Conservation (phyloP, 192 early-diverging fungal genomes). For the Backusella morwellensis region DNA sequence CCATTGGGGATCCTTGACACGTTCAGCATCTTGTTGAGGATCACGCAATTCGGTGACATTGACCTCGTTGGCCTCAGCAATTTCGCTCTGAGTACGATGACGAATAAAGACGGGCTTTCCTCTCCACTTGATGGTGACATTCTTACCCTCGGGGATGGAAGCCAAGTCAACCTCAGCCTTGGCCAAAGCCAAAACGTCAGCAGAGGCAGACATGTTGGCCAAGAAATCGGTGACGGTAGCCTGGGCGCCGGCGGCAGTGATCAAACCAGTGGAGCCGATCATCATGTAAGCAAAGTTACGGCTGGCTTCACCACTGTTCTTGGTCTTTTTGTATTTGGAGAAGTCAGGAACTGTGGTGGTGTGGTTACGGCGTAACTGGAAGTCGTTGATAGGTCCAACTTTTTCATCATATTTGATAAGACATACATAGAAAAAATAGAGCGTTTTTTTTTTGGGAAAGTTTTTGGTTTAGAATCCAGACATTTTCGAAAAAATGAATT, state of each 20-base stretch:
- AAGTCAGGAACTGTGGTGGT: conserved; percentile 70
- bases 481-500: not conserved
- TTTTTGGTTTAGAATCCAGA: not conserved
- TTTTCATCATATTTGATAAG: not conserved
- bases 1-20: conserved; percentile 92
- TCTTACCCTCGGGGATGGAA: conserved; percentile 95
- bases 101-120: conserved; percentile 98
- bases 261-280: conserved; percentile 84
- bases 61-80: conserved; percentile 86
- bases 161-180: conserved; percentile 94
- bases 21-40: conserved; percentile 88
- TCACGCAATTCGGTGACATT: conserved; percentile 82
- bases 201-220: conserved; percentile 90
- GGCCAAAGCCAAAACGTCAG: conserved; percentile 96
- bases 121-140: conserved; percentile 97
- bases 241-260: conserved; percentile 85
- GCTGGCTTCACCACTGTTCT: conserved; percentile 59
- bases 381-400: conserved; percentile 32
- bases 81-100: conserved; percentile 94
- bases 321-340: conserved; percentile 69
- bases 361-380: conserved; percentile 43
- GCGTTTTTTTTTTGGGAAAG: not conserved
- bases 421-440: not conserved
- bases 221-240: conserved; percentile 84
- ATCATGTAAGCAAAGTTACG: conserved; percentile 90